Conservation (phyloP, 805 yeast species). For the Candida vaughaniae region DNA sequence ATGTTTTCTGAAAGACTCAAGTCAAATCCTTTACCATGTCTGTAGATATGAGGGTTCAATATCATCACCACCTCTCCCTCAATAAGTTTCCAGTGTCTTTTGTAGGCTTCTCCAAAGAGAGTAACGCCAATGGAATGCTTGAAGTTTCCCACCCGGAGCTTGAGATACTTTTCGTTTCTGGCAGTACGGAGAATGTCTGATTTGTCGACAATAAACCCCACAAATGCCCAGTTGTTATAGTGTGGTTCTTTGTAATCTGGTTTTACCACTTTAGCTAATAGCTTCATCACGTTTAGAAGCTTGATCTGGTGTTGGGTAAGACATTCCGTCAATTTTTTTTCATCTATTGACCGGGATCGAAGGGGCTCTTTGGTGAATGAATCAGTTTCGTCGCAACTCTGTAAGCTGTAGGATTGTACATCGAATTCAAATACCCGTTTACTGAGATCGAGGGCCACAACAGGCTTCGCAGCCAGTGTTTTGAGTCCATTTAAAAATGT, state of each 20-base stretch:
- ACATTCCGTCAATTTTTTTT: neutral
- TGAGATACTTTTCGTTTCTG: conserved; percentile 51
- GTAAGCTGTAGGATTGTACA: conserved; percentile 11
- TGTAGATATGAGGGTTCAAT: conserved; percentile 64
- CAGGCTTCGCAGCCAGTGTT: conserved; percentile 7
- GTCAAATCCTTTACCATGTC: conserved; percentile 36
- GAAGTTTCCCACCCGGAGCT: conserved; percentile 67
- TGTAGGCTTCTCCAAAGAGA: conserved; percentile 66
- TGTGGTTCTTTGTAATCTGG: conserved; percentile 70
- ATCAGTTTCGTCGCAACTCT: conserved; percentile 1
- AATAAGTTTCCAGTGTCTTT: conserved; percentile 68
- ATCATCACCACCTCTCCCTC: conserved; percentile 75
- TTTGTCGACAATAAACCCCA: conserved; percentile 68
- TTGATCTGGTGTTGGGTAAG: conserved; percentile 38
- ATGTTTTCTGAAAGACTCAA: conserved; percentile 37
- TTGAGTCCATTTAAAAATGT: conserved; percentile 4
- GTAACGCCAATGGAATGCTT: conserved; percentile 56
- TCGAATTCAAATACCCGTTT: conserved; percentile 27
- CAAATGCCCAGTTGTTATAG: conserved; percentile 73
- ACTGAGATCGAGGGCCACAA: conserved; percentile 19
- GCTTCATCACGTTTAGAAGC: conserved; percentile 54
- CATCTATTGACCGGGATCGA: conserved; percentile 1
- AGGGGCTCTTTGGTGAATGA: conserved; percentile 4
- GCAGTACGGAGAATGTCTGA: conserved; percentile 49
- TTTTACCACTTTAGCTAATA: conserved; percentile 64